Percentiles rank a stretch among this genome's conserved stretches.
Conservation (phyloP, 768 basidiomycete genomes). For the Lactarius quietus region DNA sequence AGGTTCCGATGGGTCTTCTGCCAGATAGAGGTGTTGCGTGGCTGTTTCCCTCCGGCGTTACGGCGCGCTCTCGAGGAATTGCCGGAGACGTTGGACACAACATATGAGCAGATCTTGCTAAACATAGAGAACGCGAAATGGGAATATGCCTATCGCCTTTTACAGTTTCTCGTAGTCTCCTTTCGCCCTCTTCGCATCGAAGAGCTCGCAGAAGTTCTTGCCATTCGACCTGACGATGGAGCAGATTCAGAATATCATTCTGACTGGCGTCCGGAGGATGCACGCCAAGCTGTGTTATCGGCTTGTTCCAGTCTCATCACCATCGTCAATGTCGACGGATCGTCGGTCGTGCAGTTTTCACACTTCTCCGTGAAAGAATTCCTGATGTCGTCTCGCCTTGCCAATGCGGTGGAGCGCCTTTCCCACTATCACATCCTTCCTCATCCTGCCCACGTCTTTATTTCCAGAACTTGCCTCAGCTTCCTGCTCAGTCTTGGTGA, state of each 20-base stretch:
- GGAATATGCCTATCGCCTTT: neutral
- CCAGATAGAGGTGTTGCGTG: neutral
- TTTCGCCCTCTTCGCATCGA: neutral
- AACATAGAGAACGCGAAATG: neutral
- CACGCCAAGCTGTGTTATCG: neutral
- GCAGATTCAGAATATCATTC: neutral
- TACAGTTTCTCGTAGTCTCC: neutral
- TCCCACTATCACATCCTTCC: neutral
- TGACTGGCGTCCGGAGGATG: neutral
- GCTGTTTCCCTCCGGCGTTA: neutral
- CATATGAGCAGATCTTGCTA: neutral
- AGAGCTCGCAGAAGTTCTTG: neutral
- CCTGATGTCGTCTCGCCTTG: constrained; percentile 7
- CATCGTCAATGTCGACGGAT: neutral
- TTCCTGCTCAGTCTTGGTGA: constrained; percentile 1
- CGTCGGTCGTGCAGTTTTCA: neutral
- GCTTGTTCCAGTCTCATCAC: neutral
- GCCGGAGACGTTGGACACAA: neutral
- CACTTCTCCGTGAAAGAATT: constrained; percentile 21
- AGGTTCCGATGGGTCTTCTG: neutral
- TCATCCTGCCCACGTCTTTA: neutral
- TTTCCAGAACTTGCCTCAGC: constrained; percentile 3
- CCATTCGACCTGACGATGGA: neutral
- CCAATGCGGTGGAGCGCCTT: neutral
- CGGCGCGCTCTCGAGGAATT: neutral